Base-by-base conservation (phyloP, 164 flowering plant genomes). In the Dillenia suffruticosa region DNA sequence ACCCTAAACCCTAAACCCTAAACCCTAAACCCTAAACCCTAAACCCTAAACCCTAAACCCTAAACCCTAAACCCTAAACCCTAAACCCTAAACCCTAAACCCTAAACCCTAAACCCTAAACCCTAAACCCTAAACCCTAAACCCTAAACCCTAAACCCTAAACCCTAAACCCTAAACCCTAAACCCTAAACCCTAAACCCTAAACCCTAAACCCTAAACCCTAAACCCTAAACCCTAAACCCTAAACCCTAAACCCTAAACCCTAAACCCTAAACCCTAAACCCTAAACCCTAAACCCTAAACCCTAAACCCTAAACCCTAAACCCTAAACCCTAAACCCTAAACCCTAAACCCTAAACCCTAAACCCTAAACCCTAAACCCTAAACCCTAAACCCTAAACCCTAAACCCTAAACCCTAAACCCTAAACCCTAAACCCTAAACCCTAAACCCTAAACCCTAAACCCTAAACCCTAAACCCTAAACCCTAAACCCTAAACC, bases 391-490 rank as follows among this genome's bases (percentile, higher is more conserved):
- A 55, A 16, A 22, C 40, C 57, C 57, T 43, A 9, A 15, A 55
- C 19, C 22, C 57, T 43, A n/a, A 55, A 55, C 24, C 57, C 57
- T 32, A 17, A 55, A 55, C 24, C 57, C 57, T 2, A 55, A 55
- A 55, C 57, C 57, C 57, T 55, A 55, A 55, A 55, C 57, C 57
- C 57, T 15, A 55, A 55, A 15, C 57, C 57, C 57, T 32, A 17
- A 55, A 55, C 24, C 57, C 57, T 32, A 55, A 55, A 55, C 57
- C 57, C 57, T 55, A 55, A 55, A 55, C 57, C 57, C 24, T 32
- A 55, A n/a, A 55, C 24, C 57, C 57, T 26, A 10, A 54, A 17
- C 9, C 57, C 57, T 19, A 55, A 55, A 55, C 57, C 57, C 57
- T 55, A n/a, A 55, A 55, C 9, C 57, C 57, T 40, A 8, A 55